phyloP scores from a whole-genome alignment of 1,284 basidiomycete genomes.

The Xerocomus amazonicus region DNA sequence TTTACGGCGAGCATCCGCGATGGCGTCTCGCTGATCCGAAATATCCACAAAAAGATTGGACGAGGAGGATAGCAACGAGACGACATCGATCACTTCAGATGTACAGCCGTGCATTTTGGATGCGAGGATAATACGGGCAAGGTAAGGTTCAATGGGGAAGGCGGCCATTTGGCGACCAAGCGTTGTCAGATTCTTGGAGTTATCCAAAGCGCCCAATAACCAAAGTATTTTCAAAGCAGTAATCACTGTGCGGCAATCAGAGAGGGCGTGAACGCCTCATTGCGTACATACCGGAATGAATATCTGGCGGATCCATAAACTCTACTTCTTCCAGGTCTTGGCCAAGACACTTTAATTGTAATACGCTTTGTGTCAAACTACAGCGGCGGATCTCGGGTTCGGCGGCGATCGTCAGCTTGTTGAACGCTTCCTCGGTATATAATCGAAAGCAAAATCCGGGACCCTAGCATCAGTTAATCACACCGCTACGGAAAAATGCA shows the following conservation, averaged over 20 bases:
- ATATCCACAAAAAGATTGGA: slow-evolving; percentile 72
- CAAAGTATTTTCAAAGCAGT: slow-evolving; percentile 74
- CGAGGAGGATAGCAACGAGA: slow-evolving; percentile 76
- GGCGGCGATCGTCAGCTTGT: slow-evolving; percentile 59
- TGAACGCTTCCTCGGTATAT: slow-evolving; percentile 80
- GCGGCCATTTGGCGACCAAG: slow-evolving; percentile 76
- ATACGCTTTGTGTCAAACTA: slow-evolving; percentile 76
- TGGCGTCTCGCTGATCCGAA: slow-evolving; percentile 67
- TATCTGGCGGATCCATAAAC: slow-evolving; percentile 81
- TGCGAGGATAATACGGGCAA: slow-evolving; percentile 73
- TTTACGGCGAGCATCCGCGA: slow-evolving; percentile 65
- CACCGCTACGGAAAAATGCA: background rate
- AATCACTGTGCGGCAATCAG: slow-evolving; percentile 42
- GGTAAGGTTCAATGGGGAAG: slow-evolving; percentile 83
- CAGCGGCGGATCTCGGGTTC: slow-evolving; percentile 88
- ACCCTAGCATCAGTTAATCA: slow-evolving; percentile 43
- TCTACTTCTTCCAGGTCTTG: slow-evolving; percentile 77
- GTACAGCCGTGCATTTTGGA: slow-evolving; percentile 70
- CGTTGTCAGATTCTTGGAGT: slow-evolving; percentile 58
- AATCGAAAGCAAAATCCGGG: slow-evolving; percentile 83
- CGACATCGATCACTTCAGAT: slow-evolving; percentile 71
- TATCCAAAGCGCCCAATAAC: slow-evolving; percentile 72
- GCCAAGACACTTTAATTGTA: slow-evolving; percentile 82
- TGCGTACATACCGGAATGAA: slow-evolving; percentile 56
- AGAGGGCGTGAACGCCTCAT: background rate